Evolutionary conservation across 2,329 filamentous ascomycete species (phyloP), one percentile per base, ranked within the genome.

Genomic region (Curvularia sp.): DNA sequence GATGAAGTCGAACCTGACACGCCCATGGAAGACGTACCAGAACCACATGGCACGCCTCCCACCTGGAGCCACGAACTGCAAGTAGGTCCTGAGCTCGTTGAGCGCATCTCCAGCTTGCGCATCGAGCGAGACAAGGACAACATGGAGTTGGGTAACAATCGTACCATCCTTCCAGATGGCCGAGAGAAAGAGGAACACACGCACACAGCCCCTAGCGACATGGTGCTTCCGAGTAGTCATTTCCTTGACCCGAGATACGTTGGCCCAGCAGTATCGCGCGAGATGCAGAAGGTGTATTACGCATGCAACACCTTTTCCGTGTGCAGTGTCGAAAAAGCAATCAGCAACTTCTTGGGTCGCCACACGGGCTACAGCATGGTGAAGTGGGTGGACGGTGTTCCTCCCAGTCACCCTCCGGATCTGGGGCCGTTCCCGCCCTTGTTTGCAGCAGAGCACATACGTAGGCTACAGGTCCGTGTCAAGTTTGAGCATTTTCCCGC

Each of bases 391-490:
- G 19, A 36, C 42, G 59, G 32, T 9, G 21, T 10, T 27, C 23
- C 25, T 34, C 15, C 19, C 36, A 1, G 21, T 10, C 19, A 34
- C 9, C n/a, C 50, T 2, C n/a, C 50, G 3, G 55, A 49, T 19
- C 42, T 68, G 2, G 41, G 47, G 7, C 28, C 52, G 18, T 18
- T 34, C 3, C 34, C 25, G 5, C 34, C 23, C 2, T 30, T 49
- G 8, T 42, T 49, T 10, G 67, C 62, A 18, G 41, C 59, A 15
- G 53, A 67, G 6, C 46, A 67, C 18, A 59, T 70, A 3, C 48
- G 50, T 5, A 57, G 64, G 15, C 53, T 72, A n/a, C 67, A 72
- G 39, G 49, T 72, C 19, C 65, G 70, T 6, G 18, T 72, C 49
- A 72, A 72, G 42, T 57, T 55, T 13, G 69, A 72, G 42, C 66